Base-by-base conservation (phyloP, 345 rosid species). In the Brassica carinata region DNA sequence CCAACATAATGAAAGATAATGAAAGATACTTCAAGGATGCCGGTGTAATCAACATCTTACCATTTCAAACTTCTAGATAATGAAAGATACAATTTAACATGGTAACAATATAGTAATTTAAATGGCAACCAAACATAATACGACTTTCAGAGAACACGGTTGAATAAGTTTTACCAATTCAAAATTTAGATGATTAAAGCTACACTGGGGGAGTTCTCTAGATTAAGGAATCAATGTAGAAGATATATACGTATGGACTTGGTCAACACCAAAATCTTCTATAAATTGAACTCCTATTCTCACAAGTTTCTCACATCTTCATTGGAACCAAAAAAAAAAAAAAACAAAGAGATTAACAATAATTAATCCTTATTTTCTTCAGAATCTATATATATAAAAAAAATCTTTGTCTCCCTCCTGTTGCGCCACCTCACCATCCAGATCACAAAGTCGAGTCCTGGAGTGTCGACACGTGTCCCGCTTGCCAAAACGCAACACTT, bases 21-120 rank as follows among this genome's bases (percentile, higher is more conserved):
- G 23, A 19, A 19, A 19, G 23, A 19, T 19, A 68, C 43, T 57
- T 29, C 45, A 27, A 3, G 48, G 19, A 68, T 57, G 30, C 38
- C 59, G 38, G 30, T 51, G 43, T 38, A 61, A 29, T 68, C 18
- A 69, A 57, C 59, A 17, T 40, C 38, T 76, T 76, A 66, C 72
- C 65, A 53, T 31, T 74, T 75, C 36, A 75, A 45, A 65, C 53
- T 18, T 75, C 10, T 51, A 31, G n/a, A 64, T 64, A 13, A 48
- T 74, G 64, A 48, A 74, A 74, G 51, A 64, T 30, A 48, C 51
- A 64, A 1, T 31, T 74, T 18, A 15, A 19, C 27, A 11, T 29
- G 23, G 27, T 2, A 75, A 29, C 27, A 8, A 70, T 69, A 69
- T 10, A 45, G 45, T 69, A 69, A 29, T 63, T 27, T 43, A 1